Evolutionary conservation across 2,329 filamentous ascomycete genomes (phyloP).

Genomic region (Beauveria sp.): DNA sequence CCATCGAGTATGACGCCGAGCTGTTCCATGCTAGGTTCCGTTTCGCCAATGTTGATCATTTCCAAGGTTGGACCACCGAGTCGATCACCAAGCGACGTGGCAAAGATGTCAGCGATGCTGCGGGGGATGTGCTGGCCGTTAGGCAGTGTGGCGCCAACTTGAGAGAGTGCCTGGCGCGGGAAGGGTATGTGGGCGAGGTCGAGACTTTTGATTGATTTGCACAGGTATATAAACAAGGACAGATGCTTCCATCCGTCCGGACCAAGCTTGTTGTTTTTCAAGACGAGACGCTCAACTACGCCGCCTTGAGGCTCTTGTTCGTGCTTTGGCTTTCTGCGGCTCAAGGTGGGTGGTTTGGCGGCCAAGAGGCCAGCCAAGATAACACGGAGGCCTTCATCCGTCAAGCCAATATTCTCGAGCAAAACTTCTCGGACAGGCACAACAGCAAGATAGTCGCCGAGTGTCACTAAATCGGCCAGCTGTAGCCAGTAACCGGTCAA

Average conservation of each 20-base stretch:
- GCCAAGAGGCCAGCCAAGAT: constrained; percentile 80
- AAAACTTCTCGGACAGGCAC: constrained; percentile 83
- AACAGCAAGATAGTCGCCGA: constrained; percentile 89
- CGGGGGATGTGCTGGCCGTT: constrained; percentile 27
- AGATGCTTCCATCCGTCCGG: constrained; percentile 87
- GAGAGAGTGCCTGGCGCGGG: constrained; percentile 37
- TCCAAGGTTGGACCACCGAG: constrained; percentile 70
- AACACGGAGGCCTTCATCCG: constrained; percentile 78
- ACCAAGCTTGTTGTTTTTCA: constrained; percentile 90
- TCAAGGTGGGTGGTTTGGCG: constrained; percentile 58
- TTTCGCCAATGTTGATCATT: constrained; percentile 76
- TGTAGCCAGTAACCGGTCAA: constrained; percentile 79
- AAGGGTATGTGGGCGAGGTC: constrained; percentile 83
- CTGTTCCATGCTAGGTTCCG: constrained; percentile 61
- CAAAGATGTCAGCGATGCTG: constrained; percentile 53
- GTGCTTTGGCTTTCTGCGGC: constrained; percentile 39
- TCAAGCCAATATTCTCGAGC: constrained; percentile 79
- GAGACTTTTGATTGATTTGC: constrained; percentile 73
- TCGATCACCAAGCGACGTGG: constrained; percentile 68
- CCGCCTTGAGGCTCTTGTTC: constrained; percentile 49
- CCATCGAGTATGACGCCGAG: constrained; percentile 75
- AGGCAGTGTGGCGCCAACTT: constrained; percentile 22
- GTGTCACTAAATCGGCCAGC: constrained; percentile 72
- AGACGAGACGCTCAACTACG: constrained; percentile 74
- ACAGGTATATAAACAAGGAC: constrained; percentile 83